A percentile compares a stretch with the other conserved stretches of the same genome.
Conservation (phyloP, 2,329 filamentous ascomycete species). For the Taxawa tesnikishii region DNA sequence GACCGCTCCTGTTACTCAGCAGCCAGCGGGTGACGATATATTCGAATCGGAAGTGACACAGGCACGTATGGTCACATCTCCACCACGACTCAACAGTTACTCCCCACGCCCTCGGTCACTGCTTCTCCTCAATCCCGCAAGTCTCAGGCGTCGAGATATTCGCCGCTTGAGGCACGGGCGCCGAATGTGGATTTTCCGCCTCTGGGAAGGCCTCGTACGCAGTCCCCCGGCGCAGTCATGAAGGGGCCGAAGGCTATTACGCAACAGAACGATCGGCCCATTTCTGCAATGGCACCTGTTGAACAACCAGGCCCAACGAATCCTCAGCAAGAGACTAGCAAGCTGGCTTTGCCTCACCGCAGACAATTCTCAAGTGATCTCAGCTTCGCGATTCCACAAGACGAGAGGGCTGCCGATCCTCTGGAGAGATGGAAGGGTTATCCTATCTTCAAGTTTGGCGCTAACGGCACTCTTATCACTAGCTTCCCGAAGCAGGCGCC, state of each 20-base stretch:
- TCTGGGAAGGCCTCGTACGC: slow-evolving; percentile 41
- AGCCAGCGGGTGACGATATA: too few species aligned
- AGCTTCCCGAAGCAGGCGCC: slow-evolving; percentile 84
- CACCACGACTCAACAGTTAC: slow-evolving; percentile 4
- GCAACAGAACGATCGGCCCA: slow-evolving; percentile 37
- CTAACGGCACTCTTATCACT: slow-evolving; percentile 70
- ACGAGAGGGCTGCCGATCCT: slow-evolving; percentile 53
- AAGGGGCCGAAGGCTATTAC: slow-evolving; percentile 32
- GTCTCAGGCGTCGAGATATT: not conserved
- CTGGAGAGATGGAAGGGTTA: slow-evolving; percentile 83
- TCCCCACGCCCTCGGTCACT: not conserved
- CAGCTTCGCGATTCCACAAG: slow-evolving; percentile 43
- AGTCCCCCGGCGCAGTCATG: slow-evolving; percentile 45
- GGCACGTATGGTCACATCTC: slow-evolving; percentile 3
- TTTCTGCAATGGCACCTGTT: slow-evolving; percentile 38
- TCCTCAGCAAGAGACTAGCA: slow-evolving; percentile 23
- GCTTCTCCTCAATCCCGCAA: slow-evolving; percentile 4
- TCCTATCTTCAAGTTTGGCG: slow-evolving; percentile 78
- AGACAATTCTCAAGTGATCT: slow-evolving; percentile 36
- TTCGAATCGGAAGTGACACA: slow-evolving; percentile 2
- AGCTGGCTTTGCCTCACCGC: slow-evolving; percentile 20
- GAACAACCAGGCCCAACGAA: slow-evolving; percentile 16
- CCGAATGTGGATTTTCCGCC: slow-evolving; percentile 15
- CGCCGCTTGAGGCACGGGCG: not conserved
- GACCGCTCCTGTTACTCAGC: too few species aligned